Evolutionary conservation across 495 filamentous ascomycete genomes (phyloP).

Genomic region (Tuber magnatum): DNA sequence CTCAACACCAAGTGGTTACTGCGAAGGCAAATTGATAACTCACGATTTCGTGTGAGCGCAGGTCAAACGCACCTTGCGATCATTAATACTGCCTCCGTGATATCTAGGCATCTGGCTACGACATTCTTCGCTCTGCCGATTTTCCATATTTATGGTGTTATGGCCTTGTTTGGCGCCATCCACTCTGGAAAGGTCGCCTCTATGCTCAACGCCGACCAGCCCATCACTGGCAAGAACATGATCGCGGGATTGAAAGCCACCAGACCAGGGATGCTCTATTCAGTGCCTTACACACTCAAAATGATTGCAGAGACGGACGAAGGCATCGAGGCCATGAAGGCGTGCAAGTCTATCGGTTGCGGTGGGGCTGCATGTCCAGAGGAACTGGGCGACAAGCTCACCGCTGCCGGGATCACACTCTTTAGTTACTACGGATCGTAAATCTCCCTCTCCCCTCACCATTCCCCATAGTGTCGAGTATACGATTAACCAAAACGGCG

Average conservation of each 20-base stretch:
- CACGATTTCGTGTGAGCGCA: conserved; percentile 2
- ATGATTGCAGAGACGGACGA: conserved; percentile 48
- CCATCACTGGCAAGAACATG: conserved; percentile 50
- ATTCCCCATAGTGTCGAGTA: neutral
- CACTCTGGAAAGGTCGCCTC: conserved; percentile 48
- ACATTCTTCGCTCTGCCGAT: conserved; percentile 53
- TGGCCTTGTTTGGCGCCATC: conserved; percentile 49
- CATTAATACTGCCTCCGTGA: conserved; percentile 44
- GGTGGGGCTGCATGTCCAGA: conserved; percentile 53
- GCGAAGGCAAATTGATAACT: neutral
- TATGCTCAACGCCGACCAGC: conserved; percentile 51
- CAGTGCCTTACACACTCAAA: conserved; percentile 55
- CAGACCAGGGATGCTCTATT: conserved; percentile 49
- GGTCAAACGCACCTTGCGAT: conserved; percentile 38
- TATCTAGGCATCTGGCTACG: conserved; percentile 42
- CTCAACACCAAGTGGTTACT: neutral
- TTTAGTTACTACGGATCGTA: conserved; percentile 51
- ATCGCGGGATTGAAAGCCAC: conserved; percentile 47
- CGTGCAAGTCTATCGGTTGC: conserved; percentile 48
- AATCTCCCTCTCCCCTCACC: conserved; percentile 27
- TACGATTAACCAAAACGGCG: neutral
- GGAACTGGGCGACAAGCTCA: conserved; percentile 52
- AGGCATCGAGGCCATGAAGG: conserved; percentile 47
- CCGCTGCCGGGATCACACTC: conserved; percentile 48
- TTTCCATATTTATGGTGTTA: conserved; percentile 51